Conservation (phyloP, 805 yeast species). For the Pichia phayaonensis region DNA sequence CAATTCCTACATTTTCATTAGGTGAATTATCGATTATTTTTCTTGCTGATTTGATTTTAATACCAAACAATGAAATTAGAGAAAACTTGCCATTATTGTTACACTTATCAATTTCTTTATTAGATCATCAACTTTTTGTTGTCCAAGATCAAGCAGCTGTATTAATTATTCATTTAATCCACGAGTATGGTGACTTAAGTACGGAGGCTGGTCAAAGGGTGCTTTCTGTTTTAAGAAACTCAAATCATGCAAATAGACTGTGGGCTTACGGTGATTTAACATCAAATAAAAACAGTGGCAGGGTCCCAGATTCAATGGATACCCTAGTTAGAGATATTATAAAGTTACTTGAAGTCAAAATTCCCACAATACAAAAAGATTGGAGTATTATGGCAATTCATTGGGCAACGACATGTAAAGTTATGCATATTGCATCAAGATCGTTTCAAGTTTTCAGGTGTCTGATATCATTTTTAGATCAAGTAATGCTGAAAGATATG, state of each 20-base stretch:
- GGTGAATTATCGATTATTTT: constrained; percentile 85
- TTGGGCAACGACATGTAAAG: constrained; percentile 98
- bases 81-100: constrained; percentile 62
- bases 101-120: constrained; percentile 70
- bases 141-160: constrained; percentile 83
- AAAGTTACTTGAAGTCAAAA: constrained; percentile 42
- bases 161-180: constrained; percentile 64
- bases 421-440: constrained; percentile 92
- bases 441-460: constrained; percentile 92
- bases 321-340: constrained; percentile 55
- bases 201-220: constrained; percentile 49
- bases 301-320: constrained; percentile 86
- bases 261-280: constrained; percentile 88
- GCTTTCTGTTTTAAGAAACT: constrained; percentile 48
- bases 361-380: constrained; percentile 53
- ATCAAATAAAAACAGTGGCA: constrained; percentile 67
- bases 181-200: constrained; percentile 45
- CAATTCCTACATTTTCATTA: constrained; percentile 66
- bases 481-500: constrained; percentile 87
- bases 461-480: constrained; percentile 72
- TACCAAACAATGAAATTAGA: constrained; percentile 55
- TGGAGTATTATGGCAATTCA: constrained; percentile 80
- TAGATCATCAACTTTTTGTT: constrained; percentile 80
- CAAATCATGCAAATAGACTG: constrained; percentile 40
- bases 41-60: constrained; percentile 69